phyloP scores from a whole-genome alignment of 163 green algal species.

The Volvox carteri region DNA sequence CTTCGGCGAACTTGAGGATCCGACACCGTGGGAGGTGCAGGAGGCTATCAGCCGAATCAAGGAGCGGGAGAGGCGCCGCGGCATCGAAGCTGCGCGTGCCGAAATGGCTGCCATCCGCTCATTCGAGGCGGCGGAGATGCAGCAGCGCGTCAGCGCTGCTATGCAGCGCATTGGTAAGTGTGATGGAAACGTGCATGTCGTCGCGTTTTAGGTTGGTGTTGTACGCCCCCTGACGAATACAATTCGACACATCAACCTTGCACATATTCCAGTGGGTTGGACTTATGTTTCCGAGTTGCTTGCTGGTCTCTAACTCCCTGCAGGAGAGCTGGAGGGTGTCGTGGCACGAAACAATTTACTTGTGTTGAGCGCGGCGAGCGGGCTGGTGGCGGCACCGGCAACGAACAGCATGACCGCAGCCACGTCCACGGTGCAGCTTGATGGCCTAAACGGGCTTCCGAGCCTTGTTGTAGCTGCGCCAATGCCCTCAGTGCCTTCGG shows the following conservation, averaged over 20 bases:
- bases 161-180: slow-evolving; percentile 69
- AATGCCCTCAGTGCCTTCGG: not conserved
- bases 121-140: slow-evolving; percentile 73
- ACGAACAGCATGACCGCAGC: not conserved
- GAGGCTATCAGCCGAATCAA: slow-evolving; percentile 75
- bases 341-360: slow-evolving; percentile 54
- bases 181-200: no score
- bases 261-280: no score
- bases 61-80: slow-evolving; percentile 67
- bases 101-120: slow-evolving; percentile 65
- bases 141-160: slow-evolving; percentile 69
- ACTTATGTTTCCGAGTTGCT: no score
- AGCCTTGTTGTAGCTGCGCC: slow-evolving; percentile 20
- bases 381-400: not conserved
- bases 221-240: no score
- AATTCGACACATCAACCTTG: no score
- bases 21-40: slow-evolving; percentile 79
- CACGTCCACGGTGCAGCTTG: not conserved
- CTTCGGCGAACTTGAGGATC: slow-evolving; percentile 76
- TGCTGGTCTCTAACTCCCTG: no score
- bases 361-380: not conserved
- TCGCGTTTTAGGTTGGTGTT: no score
- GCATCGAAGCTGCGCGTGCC: slow-evolving; percentile 67
- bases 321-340: slow-evolving; percentile 69
- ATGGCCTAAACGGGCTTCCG: not conserved